Conservation (phyloP, 768 basidiomycete species). For the Postia placenta region DNA sequence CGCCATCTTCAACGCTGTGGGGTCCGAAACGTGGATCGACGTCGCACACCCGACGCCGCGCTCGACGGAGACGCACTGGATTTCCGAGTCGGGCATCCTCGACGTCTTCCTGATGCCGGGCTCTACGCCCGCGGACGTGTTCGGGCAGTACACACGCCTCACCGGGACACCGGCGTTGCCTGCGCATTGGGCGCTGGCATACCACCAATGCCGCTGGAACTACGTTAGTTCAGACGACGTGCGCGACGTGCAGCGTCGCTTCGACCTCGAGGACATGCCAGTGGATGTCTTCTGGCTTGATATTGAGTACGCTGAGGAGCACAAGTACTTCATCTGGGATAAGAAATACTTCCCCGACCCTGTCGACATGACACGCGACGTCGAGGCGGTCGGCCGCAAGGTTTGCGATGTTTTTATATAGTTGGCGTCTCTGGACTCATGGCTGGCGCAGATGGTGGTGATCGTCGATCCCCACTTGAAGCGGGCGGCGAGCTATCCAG, state of each 20-base stretch:
- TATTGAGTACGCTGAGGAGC: conserved; percentile 90
- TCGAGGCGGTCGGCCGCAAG: conserved; percentile 81
- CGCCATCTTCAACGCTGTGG: conserved; percentile 82
- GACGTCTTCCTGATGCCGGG: conserved; percentile 94
- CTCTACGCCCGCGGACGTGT: conserved; percentile 75
- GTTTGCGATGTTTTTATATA: conserved; percentile 31
- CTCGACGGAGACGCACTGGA: conserved; percentile 90
- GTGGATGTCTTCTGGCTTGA: conserved; percentile 97
- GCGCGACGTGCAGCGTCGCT: conserved; percentile 73
- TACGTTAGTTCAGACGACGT: conserved; percentile 90
- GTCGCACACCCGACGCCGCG: conserved; percentile 61
- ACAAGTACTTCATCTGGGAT: conserved; percentile 98
- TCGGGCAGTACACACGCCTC: conserved; percentile 77
- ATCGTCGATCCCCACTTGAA: conserved; percentile 97
- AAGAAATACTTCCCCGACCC: conserved; percentile 90
- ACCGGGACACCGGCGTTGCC: conserved; percentile 89
- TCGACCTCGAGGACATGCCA: conserved; percentile 93
- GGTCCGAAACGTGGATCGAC: conserved; percentile 94
- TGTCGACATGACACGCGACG: conserved; percentile 86
- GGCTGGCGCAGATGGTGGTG: conserved; percentile 83
- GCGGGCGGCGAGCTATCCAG: conserved; percentile 70
- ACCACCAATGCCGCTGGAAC: conserved; percentile 99
- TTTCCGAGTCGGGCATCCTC: conserved; percentile 94
- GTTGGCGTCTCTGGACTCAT: background rate
- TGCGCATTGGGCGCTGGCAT: conserved; percentile 84